Percentiles rank a stretch among this genome's conserved stretches.
These are phyloP conservation scores for Populus alba DNA, from an alignment of 345 rosid genomes.

Conservation along the genomic window DNA sequence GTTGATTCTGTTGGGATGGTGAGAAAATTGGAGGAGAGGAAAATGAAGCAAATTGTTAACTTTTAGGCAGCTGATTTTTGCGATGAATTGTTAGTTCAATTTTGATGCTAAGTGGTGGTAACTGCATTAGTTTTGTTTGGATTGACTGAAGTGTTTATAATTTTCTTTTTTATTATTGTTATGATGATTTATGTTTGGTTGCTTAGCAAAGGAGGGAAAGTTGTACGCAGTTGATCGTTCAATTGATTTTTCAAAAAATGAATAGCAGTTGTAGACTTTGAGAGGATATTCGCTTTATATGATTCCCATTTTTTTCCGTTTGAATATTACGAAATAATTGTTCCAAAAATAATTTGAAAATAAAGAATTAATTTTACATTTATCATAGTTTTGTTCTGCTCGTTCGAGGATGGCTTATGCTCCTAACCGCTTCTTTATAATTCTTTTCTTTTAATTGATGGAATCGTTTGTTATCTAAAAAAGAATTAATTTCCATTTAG, in stretches of 20 bases:
- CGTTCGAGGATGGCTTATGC: background rate
- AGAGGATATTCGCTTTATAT: background rate
- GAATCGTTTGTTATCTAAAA: background rate
- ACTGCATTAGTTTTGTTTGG: background rate
- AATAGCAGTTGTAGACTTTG: background rate
- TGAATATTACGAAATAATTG: background rate
- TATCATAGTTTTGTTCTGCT: background rate
- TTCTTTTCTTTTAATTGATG: background rate
- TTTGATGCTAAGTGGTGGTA: background rate
- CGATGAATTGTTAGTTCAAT: background rate
- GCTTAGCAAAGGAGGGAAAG: background rate
- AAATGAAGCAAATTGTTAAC: background rate
- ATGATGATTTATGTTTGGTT: slow-evolving; percentile 7
- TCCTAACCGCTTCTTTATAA: background rate
- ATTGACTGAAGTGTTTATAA: background rate
- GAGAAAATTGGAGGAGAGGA: background rate
- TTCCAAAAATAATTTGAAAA: background rate
- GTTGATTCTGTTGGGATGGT: background rate
- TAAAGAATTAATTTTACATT: background rate
- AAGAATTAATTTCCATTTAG: background rate
- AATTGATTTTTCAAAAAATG: background rate
- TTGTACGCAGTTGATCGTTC: background rate
- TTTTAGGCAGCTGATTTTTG: background rate
- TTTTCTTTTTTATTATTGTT: background rate
- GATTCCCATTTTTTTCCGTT: background rate